Evolutionary conservation across 2,329 filamentous ascomycete species (phyloP).

Genomic region (Pestalotiopsis sp.): DNA sequence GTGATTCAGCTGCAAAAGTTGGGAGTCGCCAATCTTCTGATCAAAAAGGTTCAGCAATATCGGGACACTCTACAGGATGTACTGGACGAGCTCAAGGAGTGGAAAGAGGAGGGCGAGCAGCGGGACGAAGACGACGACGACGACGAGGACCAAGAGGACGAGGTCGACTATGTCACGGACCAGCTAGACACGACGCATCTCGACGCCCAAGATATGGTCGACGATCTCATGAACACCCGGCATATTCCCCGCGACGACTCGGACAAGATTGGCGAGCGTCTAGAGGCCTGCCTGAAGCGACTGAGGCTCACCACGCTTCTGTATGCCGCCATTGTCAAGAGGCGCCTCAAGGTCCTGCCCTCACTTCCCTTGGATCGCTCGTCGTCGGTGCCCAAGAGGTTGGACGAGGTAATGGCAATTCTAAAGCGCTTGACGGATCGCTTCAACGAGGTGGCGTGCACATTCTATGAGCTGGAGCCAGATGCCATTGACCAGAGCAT

Average conservation of each 20-base stretch:
- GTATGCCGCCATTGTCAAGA: conserved; percentile 69
- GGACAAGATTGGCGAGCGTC: conserved; percentile 61
- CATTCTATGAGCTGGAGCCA: conserved; percentile 70
- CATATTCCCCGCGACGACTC: conserved; percentile 66
- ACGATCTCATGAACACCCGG: conserved; percentile 66
- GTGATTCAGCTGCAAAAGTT: conserved; percentile 62
- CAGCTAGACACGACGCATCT: conserved; percentile 31
- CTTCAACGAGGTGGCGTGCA: conserved; percentile 69
- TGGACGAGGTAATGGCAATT: conserved; percentile 57
- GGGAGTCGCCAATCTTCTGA: conserved; percentile 70
- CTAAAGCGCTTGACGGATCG: conserved; percentile 63
- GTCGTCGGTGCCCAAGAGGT: conserved; percentile 35
- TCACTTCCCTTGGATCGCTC: conserved; percentile 35
- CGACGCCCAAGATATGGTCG: conserved; percentile 59
- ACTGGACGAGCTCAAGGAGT: conserved; percentile 82
- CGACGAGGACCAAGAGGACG: conserved; percentile 44
- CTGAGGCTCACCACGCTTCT: conserved; percentile 68
- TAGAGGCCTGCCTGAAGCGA: conserved; percentile 64
- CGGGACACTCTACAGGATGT: conserved; percentile 78
- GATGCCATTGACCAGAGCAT: conserved; percentile 58
- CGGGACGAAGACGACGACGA: conserved; percentile 56
- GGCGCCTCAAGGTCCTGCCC: conserved; percentile 63
- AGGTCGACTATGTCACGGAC: conserved; percentile 41
- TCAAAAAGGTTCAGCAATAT: conserved; percentile 72
- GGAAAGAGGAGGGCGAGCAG: conserved; percentile 72